Evolutionary conservation across 2,329 filamentous ascomycete genomes (phyloP).

Genomic region (Pseudogymnoascus sp.): DNA sequence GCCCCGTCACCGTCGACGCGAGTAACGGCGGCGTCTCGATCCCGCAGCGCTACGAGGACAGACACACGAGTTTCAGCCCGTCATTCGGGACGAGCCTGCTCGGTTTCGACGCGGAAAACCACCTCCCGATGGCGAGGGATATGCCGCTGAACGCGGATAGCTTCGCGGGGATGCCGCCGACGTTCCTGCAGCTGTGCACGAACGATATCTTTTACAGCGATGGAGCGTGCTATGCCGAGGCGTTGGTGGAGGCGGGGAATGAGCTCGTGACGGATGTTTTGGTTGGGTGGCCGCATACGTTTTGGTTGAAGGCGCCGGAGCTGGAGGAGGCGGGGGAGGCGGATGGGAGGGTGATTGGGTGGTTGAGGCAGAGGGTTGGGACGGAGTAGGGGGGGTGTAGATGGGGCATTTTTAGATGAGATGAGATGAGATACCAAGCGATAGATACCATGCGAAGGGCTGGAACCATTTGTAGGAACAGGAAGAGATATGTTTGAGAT

Average conservation of each 20-base stretch:
- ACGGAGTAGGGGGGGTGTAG: background rate
- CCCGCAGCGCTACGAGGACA: conserved; percentile 28
- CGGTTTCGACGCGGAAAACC: conserved; percentile 29
- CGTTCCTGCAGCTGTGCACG: conserved; percentile 44
- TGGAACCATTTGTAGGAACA: background rate
- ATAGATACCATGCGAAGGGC: background rate
- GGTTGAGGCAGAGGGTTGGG: conserved; percentile 35
- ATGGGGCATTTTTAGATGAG: background rate
- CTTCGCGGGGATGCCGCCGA: conserved; percentile 28
- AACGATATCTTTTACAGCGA: conserved; percentile 47
- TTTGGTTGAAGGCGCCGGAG: conserved; percentile 42
- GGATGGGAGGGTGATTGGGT: conserved; percentile 37
- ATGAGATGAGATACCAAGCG: conserved; percentile 1
- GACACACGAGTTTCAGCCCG: conserved; percentile 35
- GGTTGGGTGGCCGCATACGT: conserved; percentile 44
- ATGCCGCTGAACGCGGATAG: conserved; percentile 36
- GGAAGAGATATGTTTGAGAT: background rate
- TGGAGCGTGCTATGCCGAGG: conserved; percentile 42
- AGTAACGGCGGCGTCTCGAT: conserved; percentile 33
- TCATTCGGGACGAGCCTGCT: conserved; percentile 33
- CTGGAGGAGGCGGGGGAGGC: conserved; percentile 35
- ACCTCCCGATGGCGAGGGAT: conserved; percentile 28
- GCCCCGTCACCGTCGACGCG: conserved; percentile 42
- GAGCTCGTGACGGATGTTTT: conserved; percentile 38
- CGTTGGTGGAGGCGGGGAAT: conserved; percentile 33